A percentile compares a stretch with the other conserved stretches of the same genome.
These are phyloP conservation scores for Trifolium repens DNA, from an alignment of 306 rosid species.

Conservation along the genomic window DNA sequence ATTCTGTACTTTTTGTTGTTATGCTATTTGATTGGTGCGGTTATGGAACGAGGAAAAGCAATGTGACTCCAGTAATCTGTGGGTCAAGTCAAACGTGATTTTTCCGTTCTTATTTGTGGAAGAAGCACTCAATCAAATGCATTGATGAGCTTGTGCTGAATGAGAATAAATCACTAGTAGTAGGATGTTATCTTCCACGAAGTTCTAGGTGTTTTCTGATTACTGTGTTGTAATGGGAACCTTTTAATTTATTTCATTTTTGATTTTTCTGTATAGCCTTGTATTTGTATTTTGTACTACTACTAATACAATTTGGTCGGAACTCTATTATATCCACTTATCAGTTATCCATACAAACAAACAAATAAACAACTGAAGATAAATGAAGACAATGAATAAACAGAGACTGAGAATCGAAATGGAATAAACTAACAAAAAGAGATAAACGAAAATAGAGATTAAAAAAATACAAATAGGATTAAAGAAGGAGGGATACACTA, in stretches of 20 bases:
- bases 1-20: slow-evolving; percentile 23
- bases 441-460: no score
- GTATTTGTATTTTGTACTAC: background rate
- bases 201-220: background rate
- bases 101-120: slow-evolving; percentile 14
- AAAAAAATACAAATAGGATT: background rate
- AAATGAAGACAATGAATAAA: background rate
- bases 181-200: slow-evolving; percentile 1
- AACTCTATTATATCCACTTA: background rate
- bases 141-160: slow-evolving; percentile 25
- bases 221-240: slow-evolving; percentile 22
- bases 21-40: slow-evolving; percentile 25
- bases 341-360: background rate
- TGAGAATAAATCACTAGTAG: slow-evolving; percentile 20
- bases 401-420: background rate
- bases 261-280: slow-evolving; percentile 28
- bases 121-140: slow-evolving; percentile 12
- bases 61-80: slow-evolving; percentile 24
- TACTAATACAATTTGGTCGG: slow-evolving; percentile 5
- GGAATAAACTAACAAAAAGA: background rate
- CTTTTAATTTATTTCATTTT: slow-evolving; percentile 11
- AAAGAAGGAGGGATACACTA: no score
- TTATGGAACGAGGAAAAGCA: background rate
- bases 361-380: background rate
- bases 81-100: background rate